A percentile compares a stretch with the other conserved stretches of the same genome.
These are phyloP conservation scores for Kondoa malvinella DNA, from an alignment of 768 basidiomycete species.

Conservation along the genomic window DNA sequence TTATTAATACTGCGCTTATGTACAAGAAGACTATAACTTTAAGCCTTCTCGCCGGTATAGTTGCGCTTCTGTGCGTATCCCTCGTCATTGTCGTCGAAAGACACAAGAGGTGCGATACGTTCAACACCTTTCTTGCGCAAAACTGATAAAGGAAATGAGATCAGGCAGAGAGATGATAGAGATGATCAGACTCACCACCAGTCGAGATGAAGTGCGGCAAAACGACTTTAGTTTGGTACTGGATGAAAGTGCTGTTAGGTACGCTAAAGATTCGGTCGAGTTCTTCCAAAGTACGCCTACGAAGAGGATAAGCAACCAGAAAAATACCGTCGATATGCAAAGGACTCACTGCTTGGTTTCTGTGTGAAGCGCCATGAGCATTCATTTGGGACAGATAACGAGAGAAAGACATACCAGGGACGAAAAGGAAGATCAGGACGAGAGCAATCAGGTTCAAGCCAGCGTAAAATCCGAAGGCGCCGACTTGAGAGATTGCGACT, in stretches of 20 bases:
- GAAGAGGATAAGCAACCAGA: neutral
- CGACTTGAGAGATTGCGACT: constrained; percentile 14
- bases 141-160: too few relatives aligned
- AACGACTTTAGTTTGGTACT: constrained; percentile 22
- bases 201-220: constrained; percentile 16
- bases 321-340: neutral
- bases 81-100: neutral
- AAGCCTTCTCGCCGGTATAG: neutral
- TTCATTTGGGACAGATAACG: neutral
- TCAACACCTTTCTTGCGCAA: neutral
- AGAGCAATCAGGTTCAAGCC: constrained; percentile 27
- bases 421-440: constrained; percentile 18
- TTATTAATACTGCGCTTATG: too few relatives aligned
- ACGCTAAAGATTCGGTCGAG: constrained; percentile 30
- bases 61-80: neutral
- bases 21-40: too few relatives aligned
- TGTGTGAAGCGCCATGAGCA: neutral
- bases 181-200: neutral
- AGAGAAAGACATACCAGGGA: constrained; percentile 20
- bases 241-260: constrained; percentile 23
- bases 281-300: constrained; percentile 11
- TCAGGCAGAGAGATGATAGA: neutral
- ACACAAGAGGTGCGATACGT: neutral
- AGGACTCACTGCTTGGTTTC: constrained; percentile 10
- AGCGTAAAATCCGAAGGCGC: constrained; percentile 25